Evolutionary conservation across 441 rosid species (phyloP), one percentile per base, ranked within the genome.

Genomic region (Gossypium davidsonii): DNA sequence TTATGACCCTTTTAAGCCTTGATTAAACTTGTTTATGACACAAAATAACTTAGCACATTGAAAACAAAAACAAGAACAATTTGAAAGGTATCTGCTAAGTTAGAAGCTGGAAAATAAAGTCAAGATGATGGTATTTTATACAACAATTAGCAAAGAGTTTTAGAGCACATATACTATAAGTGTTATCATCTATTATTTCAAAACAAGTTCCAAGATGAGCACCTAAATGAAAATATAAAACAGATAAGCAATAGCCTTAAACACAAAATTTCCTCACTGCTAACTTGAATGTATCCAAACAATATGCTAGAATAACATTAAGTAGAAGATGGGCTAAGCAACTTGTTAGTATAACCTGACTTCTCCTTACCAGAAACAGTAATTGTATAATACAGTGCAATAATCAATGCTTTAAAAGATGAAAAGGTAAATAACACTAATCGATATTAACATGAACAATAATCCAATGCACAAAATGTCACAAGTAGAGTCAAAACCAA

Each of bases 1-100:
- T 3, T 55, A 37, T 55, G 42, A 56, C 17, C 46, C 70, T 17
- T 74, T 52, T 21, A 31, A 72, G 31, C 61, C 51, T 61, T 72
- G 31, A 34, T 53, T 3, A 53, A 31, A 55, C 39, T 6, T 34
- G 14, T 17, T 26, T 17, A 28, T 68, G 72, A 23, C 48, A 68
- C 28, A 28, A 52, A 11, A 31, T 10, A 52, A n/a, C 25, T 26
- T 67, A 21, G 44, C 5, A 46, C 12, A 12, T 17, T 8, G 60
- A 31, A 49, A 69, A 52, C 28, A 2, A 4, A 31, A 12, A 12
- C 5, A 28, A 28, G 34, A 28, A 28, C 15, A 10, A 44, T 21
- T 66, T 14, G 11, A 48, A 4, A 66, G 37, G 26, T 17, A 62
- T 17, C 12, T 11, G 14, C 11, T 21, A 66, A 66, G 34, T 21